A percentile compares a stretch with the other conserved stretches of the same genome.
phyloP scores from a whole-genome alignment of 345 rosid species.

The Clarkia xantiana region DNA sequence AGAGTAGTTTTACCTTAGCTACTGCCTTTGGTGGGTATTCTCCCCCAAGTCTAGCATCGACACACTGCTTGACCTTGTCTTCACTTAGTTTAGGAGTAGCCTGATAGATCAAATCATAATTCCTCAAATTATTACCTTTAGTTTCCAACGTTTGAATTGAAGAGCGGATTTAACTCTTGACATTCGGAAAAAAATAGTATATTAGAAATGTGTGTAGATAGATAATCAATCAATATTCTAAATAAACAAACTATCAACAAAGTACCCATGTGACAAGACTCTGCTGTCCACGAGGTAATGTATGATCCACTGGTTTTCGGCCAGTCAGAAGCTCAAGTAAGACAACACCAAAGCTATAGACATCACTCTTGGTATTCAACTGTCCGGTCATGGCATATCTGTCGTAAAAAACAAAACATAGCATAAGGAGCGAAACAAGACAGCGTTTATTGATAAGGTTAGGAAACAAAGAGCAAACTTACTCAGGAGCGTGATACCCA shows the following conservation, averaged over 20 bases:
- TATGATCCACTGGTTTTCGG: conserved; percentile 88
- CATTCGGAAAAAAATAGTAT: neutral
- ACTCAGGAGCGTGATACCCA: conserved; percentile 98
- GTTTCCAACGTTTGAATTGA: neutral
- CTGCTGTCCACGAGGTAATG: conserved; percentile 83
- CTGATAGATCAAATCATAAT: conserved; percentile 14
- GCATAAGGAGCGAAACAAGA: neutral
- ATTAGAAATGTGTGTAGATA: neutral
- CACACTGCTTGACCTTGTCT: conserved; percentile 82
- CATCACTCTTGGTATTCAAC: conserved; percentile 72
- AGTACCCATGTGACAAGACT: conserved; percentile 54
- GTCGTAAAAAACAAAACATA: conserved; percentile 2
- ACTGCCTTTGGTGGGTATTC: conserved; percentile 87
- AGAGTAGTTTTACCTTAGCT: conserved; percentile 51
- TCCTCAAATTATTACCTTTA: neutral
- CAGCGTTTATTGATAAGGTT: neutral
- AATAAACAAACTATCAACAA: neutral
- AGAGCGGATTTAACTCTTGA: no score
- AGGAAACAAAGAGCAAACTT: conserved; percentile 11
- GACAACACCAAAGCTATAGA: conserved; percentile 38
- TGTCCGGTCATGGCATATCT: conserved; percentile 98
- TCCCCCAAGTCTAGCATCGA: conserved; percentile 78
- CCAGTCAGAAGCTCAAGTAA: conserved; percentile 89
- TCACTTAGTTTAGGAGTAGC: conserved; percentile 88
- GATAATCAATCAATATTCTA: neutral